These are phyloP conservation scores for Alternaria brassicicola DNA, from an alignment of 2,329 filamentous ascomycete species.

Conservation along the genomic window DNA sequence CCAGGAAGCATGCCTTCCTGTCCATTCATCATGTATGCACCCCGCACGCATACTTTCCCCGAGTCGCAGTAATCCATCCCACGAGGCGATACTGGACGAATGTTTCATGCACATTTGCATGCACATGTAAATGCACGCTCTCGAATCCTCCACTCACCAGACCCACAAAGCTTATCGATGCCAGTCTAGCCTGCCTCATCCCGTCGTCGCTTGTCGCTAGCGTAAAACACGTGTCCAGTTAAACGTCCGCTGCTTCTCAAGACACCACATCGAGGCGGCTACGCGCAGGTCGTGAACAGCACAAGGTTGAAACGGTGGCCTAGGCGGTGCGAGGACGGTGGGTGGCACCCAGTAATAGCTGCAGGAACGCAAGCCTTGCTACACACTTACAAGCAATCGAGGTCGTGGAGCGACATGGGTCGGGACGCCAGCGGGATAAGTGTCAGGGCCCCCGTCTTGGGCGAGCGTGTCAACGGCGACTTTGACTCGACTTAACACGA, in stretches of 20 bases:
- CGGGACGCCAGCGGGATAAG: conserved; percentile 37
- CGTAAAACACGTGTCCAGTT: conserved; percentile 28
- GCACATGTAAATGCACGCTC: conserved; percentile 19
- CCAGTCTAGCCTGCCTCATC: conserved; percentile 24
- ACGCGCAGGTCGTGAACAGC: conserved; percentile 30
- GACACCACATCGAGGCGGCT: conserved; percentile 36
- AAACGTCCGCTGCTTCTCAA: conserved; percentile 27
- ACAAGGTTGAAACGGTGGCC: conserved; percentile 33
- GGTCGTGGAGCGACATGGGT: conserved; percentile 12
- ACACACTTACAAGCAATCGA: conserved; percentile 4
- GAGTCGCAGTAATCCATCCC: conserved; percentile 12
- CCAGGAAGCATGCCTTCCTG: conserved; percentile 19
- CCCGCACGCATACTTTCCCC: not conserved
- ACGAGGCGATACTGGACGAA: conserved; percentile 17
- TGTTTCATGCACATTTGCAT: conserved; percentile 25
- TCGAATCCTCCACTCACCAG: conserved; percentile 20
- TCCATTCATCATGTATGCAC: conserved; percentile 14
- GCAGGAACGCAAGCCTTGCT: conserved; percentile 36
- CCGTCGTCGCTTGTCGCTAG: conserved; percentile 19
- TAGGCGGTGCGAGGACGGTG: conserved; percentile 23
- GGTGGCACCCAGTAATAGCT: conserved; percentile 40
- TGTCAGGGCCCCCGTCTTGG: conserved; percentile 28
- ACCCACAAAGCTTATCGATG: conserved; percentile 28
- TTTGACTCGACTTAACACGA: conserved; percentile 15
- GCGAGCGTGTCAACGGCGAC: conserved; percentile 13